These are phyloP conservation scores for Pseudohyphozyma bogoriensis DNA, from an alignment of 768 basidiomycete species.

Conservation along the genomic window DNA sequence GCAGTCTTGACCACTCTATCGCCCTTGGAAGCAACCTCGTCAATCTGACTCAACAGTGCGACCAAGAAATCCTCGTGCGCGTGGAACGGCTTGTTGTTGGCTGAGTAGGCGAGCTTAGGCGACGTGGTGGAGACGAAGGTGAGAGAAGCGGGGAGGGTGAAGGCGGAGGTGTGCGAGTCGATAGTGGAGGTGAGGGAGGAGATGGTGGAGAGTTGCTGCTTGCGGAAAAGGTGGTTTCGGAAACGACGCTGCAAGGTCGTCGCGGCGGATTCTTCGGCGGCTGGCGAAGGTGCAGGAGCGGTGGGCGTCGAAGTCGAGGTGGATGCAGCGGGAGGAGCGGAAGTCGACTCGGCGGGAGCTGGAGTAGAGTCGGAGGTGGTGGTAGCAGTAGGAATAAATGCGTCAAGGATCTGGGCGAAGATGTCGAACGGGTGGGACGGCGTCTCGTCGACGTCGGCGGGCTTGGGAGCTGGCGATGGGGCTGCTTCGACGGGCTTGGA, in stretches of 20 bases:
- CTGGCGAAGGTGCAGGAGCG: neutral
- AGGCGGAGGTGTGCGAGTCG: conserved; percentile 36
- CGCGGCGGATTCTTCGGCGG: neutral
- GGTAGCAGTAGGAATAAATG: neutral
- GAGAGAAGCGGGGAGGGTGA: conserved; percentile 33
- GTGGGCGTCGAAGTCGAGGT: neutral
- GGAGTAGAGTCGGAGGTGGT: neutral
- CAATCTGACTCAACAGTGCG: conserved; percentile 14
- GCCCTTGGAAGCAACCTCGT: conserved; percentile 10
- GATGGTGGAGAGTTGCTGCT: conserved; percentile 41
- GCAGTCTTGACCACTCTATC: conserved; percentile 11
- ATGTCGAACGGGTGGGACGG: neutral
- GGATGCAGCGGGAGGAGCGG: neutral
- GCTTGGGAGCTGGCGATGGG: too few species aligned
- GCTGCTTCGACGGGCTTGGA: neutral
- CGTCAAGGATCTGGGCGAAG: too few species aligned
- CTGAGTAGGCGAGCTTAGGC: conserved; percentile 49
- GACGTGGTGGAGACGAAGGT: conserved; percentile 23
- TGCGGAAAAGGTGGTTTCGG: conserved; percentile 4
- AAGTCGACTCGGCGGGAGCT: neutral
- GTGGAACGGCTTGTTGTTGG: conserved; percentile 32
- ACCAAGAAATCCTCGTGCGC: conserved; percentile 21
- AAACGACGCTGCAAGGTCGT: conserved; percentile 1
- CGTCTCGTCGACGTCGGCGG: neutral
- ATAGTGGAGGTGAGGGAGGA: conserved; percentile 36